Evolutionary conservation across 2,329 filamentous ascomycete genomes (phyloP).

Genomic region (Xylariomycetidae sp.): DNA sequence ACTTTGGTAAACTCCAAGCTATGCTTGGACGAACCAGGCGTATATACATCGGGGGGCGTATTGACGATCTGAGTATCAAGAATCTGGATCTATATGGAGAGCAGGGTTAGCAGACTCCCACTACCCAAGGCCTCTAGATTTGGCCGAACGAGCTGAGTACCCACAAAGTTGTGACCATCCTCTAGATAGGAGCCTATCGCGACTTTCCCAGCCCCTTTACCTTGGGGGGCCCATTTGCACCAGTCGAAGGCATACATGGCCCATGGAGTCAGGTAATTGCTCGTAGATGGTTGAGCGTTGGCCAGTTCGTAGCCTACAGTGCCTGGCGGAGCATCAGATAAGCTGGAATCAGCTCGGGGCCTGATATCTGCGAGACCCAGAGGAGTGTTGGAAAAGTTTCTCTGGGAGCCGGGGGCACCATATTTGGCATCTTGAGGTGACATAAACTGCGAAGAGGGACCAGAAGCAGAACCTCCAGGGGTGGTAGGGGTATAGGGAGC

Average conservation of each 20-base stretch:
- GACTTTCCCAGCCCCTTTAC: constrained; percentile 80
- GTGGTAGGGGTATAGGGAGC: constrained; percentile 59
- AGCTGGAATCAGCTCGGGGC: constrained; percentile 75
- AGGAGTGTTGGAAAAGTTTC: constrained; percentile 73
- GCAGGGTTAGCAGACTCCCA: no score
- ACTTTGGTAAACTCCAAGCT: constrained; percentile 88
- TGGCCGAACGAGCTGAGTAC: constrained; percentile 26
- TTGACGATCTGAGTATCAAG: constrained; percentile 78
- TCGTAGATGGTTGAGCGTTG: constrained; percentile 65
- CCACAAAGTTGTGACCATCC: constrained; percentile 95
- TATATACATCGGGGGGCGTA: constrained; percentile 64
- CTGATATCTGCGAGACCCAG: constrained; percentile 89
- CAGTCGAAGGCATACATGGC: constrained; percentile 96
- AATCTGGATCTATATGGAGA: constrained; percentile 97
- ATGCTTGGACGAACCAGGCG: constrained; percentile 66
- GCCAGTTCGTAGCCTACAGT: constrained; percentile 61
- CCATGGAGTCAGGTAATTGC: constrained; percentile 93
- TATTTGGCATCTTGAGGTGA: constrained; percentile 54
- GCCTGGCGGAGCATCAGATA: constrained; percentile 67
- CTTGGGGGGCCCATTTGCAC: constrained; percentile 94
- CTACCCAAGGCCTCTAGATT: no score
- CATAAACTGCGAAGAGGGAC: constrained; percentile 59
- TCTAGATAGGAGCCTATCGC: constrained; percentile 95
- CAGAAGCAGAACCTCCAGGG: constrained; percentile 46
- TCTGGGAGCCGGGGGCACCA: constrained; percentile 52